Base-by-base conservation (phyloP, 2,329 filamentous ascomycete species). In the Beauveria sp. region DNA sequence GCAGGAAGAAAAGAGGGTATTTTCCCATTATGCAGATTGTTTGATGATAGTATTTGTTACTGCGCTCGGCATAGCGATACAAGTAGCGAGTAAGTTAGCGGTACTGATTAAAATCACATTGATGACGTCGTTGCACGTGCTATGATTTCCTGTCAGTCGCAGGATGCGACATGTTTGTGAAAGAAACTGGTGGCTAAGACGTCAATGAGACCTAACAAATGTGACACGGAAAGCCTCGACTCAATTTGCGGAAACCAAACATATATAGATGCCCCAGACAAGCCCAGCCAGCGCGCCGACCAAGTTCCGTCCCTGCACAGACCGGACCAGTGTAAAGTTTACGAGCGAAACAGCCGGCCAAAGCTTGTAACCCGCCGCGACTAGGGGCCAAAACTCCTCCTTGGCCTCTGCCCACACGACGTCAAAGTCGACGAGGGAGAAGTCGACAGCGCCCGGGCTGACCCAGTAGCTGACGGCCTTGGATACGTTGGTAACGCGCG, bases 211-310 rank as follows among this genome's bases (percentile, higher is more conserved):
- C 34, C 12, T 37, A 22, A 55, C 7, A 10, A 48, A 37, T 2
- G 9, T 3, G 41, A 20, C 16, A 22, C 5, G 7, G 8, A 28
- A 14, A 20, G 3, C 26, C n/a, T 24, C 5, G 43, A 26, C 43
- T 67, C 63, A 74, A 56, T 66, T 64, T 12, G 71, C 70, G 20
- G 80, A 80, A 64, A 84, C 73, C 68, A 92, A 74, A 69, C 88
- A 91, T 74, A 92, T 77, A 71, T 90, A 92, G 47, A 92, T 79
- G 0, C 87, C 86, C 90, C 90, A 93, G 16, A 78, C 80, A 26
- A 93, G 79, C 5, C 90, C 89, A 20, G 88, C 88, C 55, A 88
- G 71, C 65, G 85, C 84, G n/a, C 86, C 88, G 63, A 92, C 82
- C 40, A 92, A 74, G 55, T 89, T 87, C 43, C 90, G 79, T 57